Evolutionary conservation across 2,329 filamentous ascomycete species (phyloP).

Genomic region (Hymenoscyphus scutula): DNA sequence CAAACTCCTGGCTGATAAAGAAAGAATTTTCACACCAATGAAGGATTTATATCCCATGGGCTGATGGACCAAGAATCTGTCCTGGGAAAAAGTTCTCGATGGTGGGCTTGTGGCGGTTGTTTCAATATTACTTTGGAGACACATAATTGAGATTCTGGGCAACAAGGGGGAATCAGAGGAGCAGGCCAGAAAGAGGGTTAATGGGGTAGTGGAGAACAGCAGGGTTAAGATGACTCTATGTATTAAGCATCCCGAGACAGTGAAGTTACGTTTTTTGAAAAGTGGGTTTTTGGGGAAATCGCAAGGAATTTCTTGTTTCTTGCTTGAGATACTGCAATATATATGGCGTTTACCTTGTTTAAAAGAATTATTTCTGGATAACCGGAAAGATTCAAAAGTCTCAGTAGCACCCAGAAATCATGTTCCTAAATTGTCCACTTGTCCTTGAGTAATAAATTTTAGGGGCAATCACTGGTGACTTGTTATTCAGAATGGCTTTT

Average conservation of each 20-base stretch:
- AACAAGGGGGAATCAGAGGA: slow-evolving; percentile 17
- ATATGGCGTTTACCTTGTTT: no score
- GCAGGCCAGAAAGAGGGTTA: slow-evolving; percentile 18
- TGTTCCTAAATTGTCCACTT: no score
- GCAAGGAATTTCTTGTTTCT: no score
- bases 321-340: no score
- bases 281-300: neutral
- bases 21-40: neutral
- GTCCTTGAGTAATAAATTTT: no score
- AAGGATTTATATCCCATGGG: slow-evolving; percentile 29
- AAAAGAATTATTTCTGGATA: no score
- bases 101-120: slow-evolving; percentile 34
- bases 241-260: slow-evolving; percentile 22
- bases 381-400: no score
- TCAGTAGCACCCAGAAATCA: no score
- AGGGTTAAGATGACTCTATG: slow-evolving; percentile 19
- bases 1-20: neutral
- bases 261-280: slow-evolving; percentile 11
- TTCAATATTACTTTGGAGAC: slow-evolving; percentile 13
- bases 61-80: slow-evolving; percentile 31
- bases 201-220: slow-evolving; percentile 19
- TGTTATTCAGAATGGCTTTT: no score
- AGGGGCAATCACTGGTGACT: no score
- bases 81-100: slow-evolving; percentile 35
- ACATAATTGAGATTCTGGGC: slow-evolving; percentile 14